Percentiles rank a stretch among this genome's conserved stretches.
Evolutionary conservation across 805 yeast genomes (phyloP).

Genomic region (Pichia rugopelliculosa): DNA sequence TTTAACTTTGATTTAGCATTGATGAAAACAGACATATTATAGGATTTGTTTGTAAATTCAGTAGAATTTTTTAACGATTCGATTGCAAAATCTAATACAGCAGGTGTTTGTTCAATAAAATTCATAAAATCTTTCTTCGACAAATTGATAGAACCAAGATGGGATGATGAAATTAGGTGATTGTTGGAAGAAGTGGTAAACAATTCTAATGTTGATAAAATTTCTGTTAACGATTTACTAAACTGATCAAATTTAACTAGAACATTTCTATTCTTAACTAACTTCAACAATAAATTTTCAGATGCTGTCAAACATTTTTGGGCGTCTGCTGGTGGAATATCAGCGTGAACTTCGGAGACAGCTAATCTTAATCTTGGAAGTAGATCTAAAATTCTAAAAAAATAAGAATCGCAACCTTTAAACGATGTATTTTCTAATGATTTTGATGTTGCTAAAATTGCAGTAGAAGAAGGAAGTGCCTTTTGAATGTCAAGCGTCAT

Average conservation of each 20-base stretch:
- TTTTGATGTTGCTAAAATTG: constrained; percentile 48
- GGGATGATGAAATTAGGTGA: neutral
- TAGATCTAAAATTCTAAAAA: constrained; percentile 66
- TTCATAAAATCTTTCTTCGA: constrained; percentile 1
- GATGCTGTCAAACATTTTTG: constrained; percentile 69
- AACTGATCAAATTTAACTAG: constrained; percentile 28
- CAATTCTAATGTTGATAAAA: constrained; percentile 6
- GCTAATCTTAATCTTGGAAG: constrained; percentile 71
- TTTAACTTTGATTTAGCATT: constrained; percentile 24
- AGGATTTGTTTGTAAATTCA: constrained; percentile 2
- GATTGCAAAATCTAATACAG: constrained; percentile 30
- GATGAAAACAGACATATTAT: constrained; percentile 13
- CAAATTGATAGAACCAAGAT: neutral
- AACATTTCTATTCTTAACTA: constrained; percentile 48
- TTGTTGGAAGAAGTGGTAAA: constrained; percentile 1
- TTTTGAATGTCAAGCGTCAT: constrained; percentile 60
- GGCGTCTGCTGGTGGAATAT: constrained; percentile 66
- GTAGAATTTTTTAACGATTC: constrained; percentile 12
- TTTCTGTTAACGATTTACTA: constrained; percentile 6
- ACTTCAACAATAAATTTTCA: constrained; percentile 58
- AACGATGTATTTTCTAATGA: constrained; percentile 36
- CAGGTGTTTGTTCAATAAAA: constrained; percentile 30
- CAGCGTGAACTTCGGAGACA: constrained; percentile 54
- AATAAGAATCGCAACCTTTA: constrained; percentile 41
- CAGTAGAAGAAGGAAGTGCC: constrained; percentile 53